Evolutionary conservation across 2,329 filamentous ascomycete genomes (phyloP), one percentile per base, ranked within the genome.

Genomic region (Aspergillus neotritici): DNA sequence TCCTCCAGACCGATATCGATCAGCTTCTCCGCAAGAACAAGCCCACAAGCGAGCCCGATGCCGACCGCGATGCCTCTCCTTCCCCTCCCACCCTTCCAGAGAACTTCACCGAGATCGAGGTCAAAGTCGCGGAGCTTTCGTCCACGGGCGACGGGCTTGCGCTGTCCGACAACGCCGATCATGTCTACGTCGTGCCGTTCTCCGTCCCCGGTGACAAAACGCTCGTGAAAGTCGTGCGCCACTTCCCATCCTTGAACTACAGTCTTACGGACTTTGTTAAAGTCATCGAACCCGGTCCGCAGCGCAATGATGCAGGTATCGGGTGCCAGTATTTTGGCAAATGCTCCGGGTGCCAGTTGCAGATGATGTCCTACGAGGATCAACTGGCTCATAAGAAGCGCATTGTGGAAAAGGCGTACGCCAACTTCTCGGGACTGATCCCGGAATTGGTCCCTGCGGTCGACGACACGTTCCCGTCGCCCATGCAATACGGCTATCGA

Each of bases 331-430:
- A 98, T 73, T 98, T 98, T 61, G 73, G 80, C 32, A 78, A 76
- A 42, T 98, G 93, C 67, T 87, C 85, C 8, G 93, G 93, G 28
- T 98, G 93, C 63, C 93, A 98, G 68, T 90, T 97, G 66, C 93
- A 98, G 71, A 96, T 97, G 87, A 79, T 98, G 50, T 81, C 87
- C 42, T 97, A 97, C 65, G 69, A 77, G 25, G 85, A 89, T 56
- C 93, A 98, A 65, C 79, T 98, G 21, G 75, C 74, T 34, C 84
- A 91, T 67, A 98, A 98, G 73, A 82, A 79, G 62, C 77, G 78
- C 46, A 85, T 97, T 48, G 83, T 98, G 35, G 87, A 94, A 60
- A 94, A 93, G 62, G 93, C 93, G 6, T 98, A 86, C 71, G 77
- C 74, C 49, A 91, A 95, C 71, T 98, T 97, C 69, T 94, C 90